phyloP scores from a whole-genome alignment of 78 protist species.

The Dictyostelium citrinum region DNA sequence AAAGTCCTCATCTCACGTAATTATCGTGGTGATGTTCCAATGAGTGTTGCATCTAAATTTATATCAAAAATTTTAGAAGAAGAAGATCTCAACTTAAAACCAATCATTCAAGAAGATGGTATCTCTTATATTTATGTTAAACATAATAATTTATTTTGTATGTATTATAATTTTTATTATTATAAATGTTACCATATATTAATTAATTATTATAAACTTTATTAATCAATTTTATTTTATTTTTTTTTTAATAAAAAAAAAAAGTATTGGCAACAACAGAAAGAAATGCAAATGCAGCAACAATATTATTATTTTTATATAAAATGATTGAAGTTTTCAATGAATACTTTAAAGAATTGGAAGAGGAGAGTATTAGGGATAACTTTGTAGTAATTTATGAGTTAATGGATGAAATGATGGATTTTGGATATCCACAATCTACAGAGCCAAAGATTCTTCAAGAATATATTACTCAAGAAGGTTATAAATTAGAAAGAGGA shows the following conservation, averaged over 20 bases:
- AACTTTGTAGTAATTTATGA: constrained; percentile 99
- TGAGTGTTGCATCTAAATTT: constrained; percentile 80
- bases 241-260: neutral
- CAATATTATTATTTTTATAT: constrained; percentile 91
- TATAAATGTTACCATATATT: too few species aligned
- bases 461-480: constrained; percentile 95
- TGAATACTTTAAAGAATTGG: constrained; percentile 92
- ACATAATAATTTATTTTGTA: constrained; percentile 92
- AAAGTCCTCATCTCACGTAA: constrained; percentile 89
- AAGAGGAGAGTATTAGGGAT: constrained; percentile 98
- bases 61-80: constrained; percentile 84
- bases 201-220: too few species aligned
- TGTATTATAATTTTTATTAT: neutral
- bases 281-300: constrained; percentile 92
- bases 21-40: constrained; percentile 92
- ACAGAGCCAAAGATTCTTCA: constrained; percentile 94
- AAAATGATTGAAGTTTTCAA: constrained; percentile 89
- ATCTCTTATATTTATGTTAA: constrained; percentile 93
- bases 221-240: neutral
- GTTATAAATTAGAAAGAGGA: constrained; percentile 84
- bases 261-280: constrained; percentile 94
- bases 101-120: constrained; percentile 90
- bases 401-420: constrained; percentile 99
- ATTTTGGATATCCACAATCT: constrained; percentile 97
- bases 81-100: constrained; percentile 87